Evolutionary conservation across 148 eudicot genomes (phyloP), one percentile per base, ranked within the genome.

Genomic region (Vaccinium darrowii): DNA sequence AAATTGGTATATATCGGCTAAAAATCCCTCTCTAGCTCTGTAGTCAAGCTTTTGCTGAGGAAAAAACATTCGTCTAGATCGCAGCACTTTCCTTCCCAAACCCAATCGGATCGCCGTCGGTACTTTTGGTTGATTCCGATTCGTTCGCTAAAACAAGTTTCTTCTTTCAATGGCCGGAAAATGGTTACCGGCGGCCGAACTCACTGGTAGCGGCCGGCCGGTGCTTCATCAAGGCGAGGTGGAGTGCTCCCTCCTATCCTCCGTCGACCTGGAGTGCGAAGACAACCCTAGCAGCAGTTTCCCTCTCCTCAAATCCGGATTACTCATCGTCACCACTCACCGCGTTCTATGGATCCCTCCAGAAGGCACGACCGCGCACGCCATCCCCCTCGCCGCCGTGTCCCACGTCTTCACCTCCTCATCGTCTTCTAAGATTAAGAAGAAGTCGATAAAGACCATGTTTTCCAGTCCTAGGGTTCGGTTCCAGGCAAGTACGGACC

Each of bases 291-390:
- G 27, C 2, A n/a, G 12, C 9, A n/a, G 50, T 72, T 88, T 92
- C 87, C 88, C 86, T 2, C 84, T 79, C 53, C 88, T 82, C 82
- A 91, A 89, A 86, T 90, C 95, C 23, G 95, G 95, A 19, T 53
- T 92, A 50, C 89, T 96, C 23, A 93, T 91, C 80, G 92, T 96
- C 83, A 94, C 98, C 63, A 93, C 92, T 52, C 93, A 93, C 85
- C 97, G 99, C 52, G 91, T 96, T n/a, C 74, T 96, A 53, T 96
- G 93, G 93, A 90, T 91, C 73, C 90, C 88, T 16, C 12, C 36
- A 33, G 73, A 25, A 14, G 57, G 43, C 19, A 8, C 85, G 33
- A 8, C 88, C 84, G 87, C 93, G 21, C 84, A 79, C 13, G 86
- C 83, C 54, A 69, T 94, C 87, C 93, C 96, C 11, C 93, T 94